Conservation (phyloP, 805 yeast species). For the Priceomyces medius region DNA sequence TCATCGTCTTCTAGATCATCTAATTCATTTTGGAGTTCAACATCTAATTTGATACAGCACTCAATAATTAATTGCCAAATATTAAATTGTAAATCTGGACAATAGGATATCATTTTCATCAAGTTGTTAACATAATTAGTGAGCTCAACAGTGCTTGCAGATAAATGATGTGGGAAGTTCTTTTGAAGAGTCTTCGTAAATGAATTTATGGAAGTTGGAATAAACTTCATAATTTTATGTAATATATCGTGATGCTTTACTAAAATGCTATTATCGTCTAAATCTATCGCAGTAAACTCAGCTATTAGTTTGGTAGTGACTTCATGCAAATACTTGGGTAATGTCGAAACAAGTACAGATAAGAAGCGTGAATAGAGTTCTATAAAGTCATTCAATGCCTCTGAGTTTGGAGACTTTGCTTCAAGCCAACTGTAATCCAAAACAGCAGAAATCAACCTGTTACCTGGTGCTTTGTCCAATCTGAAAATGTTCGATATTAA, state of each 20-base stretch:
- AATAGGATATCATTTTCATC: conserved; percentile 59
- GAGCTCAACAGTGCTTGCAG: conserved; percentile 52
- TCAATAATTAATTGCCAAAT: conserved; percentile 83
- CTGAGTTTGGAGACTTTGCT: not conserved
- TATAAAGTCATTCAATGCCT: conserved; percentile 32
- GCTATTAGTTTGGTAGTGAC: conserved; percentile 67
- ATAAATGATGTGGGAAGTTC: conserved; percentile 75
- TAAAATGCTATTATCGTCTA: conserved; percentile 12
- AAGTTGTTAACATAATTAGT: conserved; percentile 67
- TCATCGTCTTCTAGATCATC: conserved; percentile 76
- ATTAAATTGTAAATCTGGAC: conserved; percentile 69
- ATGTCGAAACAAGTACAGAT: conserved; percentile 74
- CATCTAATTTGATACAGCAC: conserved; percentile 81
- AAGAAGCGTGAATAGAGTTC: conserved; percentile 67
- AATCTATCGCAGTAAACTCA: conserved; percentile 46
- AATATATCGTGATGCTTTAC: conserved; percentile 60
- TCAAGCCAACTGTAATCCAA: conserved; percentile 67
- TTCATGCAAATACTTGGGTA: conserved; percentile 88
- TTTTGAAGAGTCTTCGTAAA: conserved; percentile 57
- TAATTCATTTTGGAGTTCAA: conserved; percentile 83
- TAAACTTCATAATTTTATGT: conserved; percentile 60
- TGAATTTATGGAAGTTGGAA: conserved; percentile 76
- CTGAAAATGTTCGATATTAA: conserved; percentile 65
- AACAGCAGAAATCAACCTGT: conserved; percentile 57
- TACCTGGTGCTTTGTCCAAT: conserved; percentile 57